Evolutionary conservation across 176 grass and related monocot species (phyloP).

Genomic region (Pontederia crassipes): DNA sequence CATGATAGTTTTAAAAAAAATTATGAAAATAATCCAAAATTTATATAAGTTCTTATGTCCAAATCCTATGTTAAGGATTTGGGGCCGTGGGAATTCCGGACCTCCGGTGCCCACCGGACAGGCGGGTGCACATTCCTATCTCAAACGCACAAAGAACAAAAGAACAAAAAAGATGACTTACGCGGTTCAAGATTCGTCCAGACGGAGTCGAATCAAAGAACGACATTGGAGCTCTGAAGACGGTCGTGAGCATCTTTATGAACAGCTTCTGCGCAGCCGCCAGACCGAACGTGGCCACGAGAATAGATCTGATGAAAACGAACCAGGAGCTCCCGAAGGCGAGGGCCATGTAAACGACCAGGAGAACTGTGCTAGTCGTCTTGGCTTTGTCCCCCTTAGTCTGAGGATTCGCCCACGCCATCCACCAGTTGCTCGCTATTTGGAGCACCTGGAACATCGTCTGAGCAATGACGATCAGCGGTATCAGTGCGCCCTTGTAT

Average conservation of each 20-base stretch:
- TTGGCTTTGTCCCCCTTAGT: conserved; percentile 73
- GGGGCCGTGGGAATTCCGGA: too few relatives aligned
- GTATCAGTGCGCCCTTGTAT: conserved; percentile 85
- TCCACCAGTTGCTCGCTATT: conserved; percentile 98
- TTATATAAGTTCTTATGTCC: too few relatives aligned
- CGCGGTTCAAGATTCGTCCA: conserved; percentile 84
- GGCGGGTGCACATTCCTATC: too few relatives aligned
- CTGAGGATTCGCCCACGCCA: conserved; percentile 98
- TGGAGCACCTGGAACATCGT: conserved; percentile 91
- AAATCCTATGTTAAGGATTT: too few relatives aligned
- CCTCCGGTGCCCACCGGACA: too few relatives aligned
- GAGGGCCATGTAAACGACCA: conserved; percentile 91
- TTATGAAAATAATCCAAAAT: too few relatives aligned
- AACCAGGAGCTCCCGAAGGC: conserved; percentile 95
- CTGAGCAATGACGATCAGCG: conserved; percentile 80
- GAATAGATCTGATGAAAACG: conserved; percentile 92
- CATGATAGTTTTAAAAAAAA: too few relatives aligned
- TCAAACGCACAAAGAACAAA: too few relatives aligned
- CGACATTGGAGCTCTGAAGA: conserved; percentile 94
- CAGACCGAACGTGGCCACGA: conserved; percentile 98
- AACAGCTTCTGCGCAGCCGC: conserved; percentile 88
- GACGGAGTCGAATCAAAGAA: conserved; percentile 93
- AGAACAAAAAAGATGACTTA: conserved; percentile 22
- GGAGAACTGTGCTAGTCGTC: conserved; percentile 56
- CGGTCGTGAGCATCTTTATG: conserved; percentile 69